Base-by-base conservation (phyloP, 2,329 filamentous ascomycete species). In the Pseudogymnoascus sp. region DNA sequence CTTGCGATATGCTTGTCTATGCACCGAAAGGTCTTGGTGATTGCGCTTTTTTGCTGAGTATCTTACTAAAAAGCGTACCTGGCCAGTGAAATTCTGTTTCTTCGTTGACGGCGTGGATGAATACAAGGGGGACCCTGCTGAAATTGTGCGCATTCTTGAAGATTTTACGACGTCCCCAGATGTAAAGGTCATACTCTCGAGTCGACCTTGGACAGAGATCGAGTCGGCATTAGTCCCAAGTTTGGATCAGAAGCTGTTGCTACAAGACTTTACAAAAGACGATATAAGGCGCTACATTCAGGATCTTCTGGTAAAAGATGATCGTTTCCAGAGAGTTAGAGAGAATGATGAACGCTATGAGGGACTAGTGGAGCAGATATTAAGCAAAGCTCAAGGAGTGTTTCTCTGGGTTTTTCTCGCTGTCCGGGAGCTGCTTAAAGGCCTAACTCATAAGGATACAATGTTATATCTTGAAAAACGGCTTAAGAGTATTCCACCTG, bases 41-140 rank as follows among this genome's bases (percentile, higher is more conserved):
- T 42, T 42, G 41, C 11, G 19, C 8, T 25, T 23, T 45, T 45
- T 45, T 4, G 41, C 22, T 61, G 14, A 41, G 62, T 4, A 28
- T 12, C 3, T 16, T 62, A 39, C 36, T n/a, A 39, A 39, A 8
- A 35, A 60, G 22, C 58, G 36, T 30, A 42, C 64, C 33, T 45
- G 58, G 11, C 41, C 25, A 42, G 60, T 30, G 14, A 58, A 55
- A 11, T 55, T 63, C 16, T 64, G 62, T 58, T 60, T 68, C 5
- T 64, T 68, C 19, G 62, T 68, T 22, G 66, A 69, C 28, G 66
- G 67, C 1, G 39, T 68, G 9, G 67, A 68, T 58, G 66, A 68
- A 59, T 65, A 65, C 30, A 58, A 63, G 14, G 62, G 66, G 4
- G 60, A 63, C 8, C 41, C 38, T 28, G 22, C 33, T 2, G 60